Conservation (phyloP, 371 early-diverging fungal genomes). For the Syncephalis plumigaleata region DNA sequence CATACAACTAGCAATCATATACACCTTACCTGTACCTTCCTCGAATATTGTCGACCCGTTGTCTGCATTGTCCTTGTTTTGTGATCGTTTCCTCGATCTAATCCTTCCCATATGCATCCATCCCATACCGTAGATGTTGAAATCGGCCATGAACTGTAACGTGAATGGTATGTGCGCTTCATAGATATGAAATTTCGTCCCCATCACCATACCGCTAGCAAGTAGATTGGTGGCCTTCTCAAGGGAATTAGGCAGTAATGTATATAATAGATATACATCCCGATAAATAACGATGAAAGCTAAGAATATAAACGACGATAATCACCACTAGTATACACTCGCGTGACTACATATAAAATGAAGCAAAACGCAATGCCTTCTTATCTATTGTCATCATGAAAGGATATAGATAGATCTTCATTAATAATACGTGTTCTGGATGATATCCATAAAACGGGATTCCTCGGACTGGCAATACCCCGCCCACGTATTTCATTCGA, state of each 20-base stretch:
- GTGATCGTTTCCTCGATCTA: not conserved
- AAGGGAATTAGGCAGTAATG: conserved; percentile 33
- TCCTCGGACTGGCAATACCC: conserved; percentile 51
- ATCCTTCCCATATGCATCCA: not conserved
- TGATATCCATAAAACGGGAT: conserved; percentile 79
- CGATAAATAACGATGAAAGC: too few species aligned
- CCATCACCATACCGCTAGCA: conserved; percentile 51
- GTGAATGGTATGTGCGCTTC: conserved; percentile 81
- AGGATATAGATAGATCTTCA: conserved; percentile 45
- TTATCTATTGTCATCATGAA: too few species aligned
- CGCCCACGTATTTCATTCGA: conserved; percentile 28
- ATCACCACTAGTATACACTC: too few species aligned
- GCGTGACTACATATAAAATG: not conserved
- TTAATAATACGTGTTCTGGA: conserved; percentile 35
- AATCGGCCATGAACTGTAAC: conserved; percentile 83
- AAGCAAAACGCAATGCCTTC: not conserved
- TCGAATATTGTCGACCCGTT: too few species aligned
- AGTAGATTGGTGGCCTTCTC: conserved; percentile 38
- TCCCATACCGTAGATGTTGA: conserved; percentile 85
- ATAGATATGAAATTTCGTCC: conserved; percentile 41
- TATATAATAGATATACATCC: not conserved
- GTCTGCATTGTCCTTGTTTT: not conserved
- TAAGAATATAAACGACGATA: too few species aligned
- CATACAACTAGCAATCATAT: too few species aligned
- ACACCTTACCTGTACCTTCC: too few species aligned